phyloP scores from a whole-genome alignment of 2,329 filamentous ascomycete genomes.

The Fusarium keratoplasticum region DNA sequence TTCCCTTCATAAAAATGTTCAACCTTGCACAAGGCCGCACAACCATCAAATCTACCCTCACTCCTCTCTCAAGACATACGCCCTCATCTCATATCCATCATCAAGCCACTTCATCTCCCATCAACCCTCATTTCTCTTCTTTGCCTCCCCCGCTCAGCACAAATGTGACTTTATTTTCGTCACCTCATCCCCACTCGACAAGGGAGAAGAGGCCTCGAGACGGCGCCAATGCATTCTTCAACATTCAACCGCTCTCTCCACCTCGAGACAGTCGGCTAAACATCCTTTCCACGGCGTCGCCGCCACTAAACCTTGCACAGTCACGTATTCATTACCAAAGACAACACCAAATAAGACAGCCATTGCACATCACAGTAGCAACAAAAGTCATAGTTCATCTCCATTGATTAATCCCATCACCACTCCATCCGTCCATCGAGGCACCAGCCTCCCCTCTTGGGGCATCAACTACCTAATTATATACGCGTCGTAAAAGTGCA shows the following conservation, averaged over 20 bases:
- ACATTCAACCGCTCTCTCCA: conserved; percentile 6
- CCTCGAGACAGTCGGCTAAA: background rate
- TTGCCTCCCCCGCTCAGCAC: conserved; percentile 22
- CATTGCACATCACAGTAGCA: background rate
- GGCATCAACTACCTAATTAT: conserved; percentile 37
- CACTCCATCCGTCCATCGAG: conserved; percentile 4
- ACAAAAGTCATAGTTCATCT: conserved; percentile 29
- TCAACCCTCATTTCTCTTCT: background rate
- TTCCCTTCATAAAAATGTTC: conserved; percentile 3
- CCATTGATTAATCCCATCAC: conserved; percentile 29
- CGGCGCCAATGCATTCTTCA: conserved; percentile 22
- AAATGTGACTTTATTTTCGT: conserved; percentile 23
- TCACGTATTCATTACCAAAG: background rate
- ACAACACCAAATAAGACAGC: background rate
- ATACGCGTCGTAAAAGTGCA: conserved; percentile 41
- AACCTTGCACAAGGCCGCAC: background rate
- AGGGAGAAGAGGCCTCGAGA: conserved; percentile 30
- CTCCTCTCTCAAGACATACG: background rate
- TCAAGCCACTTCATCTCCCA: conserved; percentile 35
- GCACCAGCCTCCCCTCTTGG: conserved; percentile 16
- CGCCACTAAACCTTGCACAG: background rate
- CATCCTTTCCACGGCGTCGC: background rate
- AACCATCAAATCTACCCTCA: background rate
- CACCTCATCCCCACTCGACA: conserved; percentile 16
- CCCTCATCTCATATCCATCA: conserved; percentile 1